Evolutionary conservation across 257 asterid species (phyloP).

Genomic region (Salvia hispanica): DNA sequence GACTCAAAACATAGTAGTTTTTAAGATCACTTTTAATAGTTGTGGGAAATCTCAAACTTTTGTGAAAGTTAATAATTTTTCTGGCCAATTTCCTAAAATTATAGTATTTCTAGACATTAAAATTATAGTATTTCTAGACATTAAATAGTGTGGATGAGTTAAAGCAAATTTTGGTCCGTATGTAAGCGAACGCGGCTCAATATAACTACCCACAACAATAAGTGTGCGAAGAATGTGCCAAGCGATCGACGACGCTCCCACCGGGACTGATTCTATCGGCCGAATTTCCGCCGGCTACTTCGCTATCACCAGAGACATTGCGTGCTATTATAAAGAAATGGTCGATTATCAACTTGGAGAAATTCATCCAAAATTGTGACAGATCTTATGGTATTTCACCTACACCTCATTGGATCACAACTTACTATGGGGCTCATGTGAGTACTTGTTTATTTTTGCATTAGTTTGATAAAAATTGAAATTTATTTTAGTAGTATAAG

Average conservation of each 20-base stretch:
- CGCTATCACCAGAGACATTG: slow-evolving; percentile 23
- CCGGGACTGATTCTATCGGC: slow-evolving; percentile 43
- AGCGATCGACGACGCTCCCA: slow-evolving; percentile 55
- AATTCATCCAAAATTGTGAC: slow-evolving; percentile 29
- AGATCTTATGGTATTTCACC: slow-evolving; percentile 42
- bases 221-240: slow-evolving; percentile 50
- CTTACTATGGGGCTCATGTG: too few species aligned
- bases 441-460: too few species aligned
- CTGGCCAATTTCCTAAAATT: neutral
- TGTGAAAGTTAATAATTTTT: too few species aligned
- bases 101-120: slow-evolving; percentile 39
- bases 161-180: slow-evolving; percentile 42
- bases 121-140: neutral
- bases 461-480: too few species aligned
- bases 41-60: too few species aligned
- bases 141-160: slow-evolving; percentile 20
- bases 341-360: neutral
- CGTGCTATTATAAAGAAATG: slow-evolving; percentile 37
- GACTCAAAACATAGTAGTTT: too few species aligned
- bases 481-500: too few species aligned
- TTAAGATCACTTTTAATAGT: too few species aligned
- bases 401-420: slow-evolving; percentile 52
- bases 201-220: too few species aligned
- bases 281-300: slow-evolving; percentile 53
- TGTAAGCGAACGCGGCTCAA: slow-evolving; percentile 42